Evolutionary conservation across 2,329 filamentous ascomycete species (phyloP).

Genomic region (Penicillium rolfsii): DNA sequence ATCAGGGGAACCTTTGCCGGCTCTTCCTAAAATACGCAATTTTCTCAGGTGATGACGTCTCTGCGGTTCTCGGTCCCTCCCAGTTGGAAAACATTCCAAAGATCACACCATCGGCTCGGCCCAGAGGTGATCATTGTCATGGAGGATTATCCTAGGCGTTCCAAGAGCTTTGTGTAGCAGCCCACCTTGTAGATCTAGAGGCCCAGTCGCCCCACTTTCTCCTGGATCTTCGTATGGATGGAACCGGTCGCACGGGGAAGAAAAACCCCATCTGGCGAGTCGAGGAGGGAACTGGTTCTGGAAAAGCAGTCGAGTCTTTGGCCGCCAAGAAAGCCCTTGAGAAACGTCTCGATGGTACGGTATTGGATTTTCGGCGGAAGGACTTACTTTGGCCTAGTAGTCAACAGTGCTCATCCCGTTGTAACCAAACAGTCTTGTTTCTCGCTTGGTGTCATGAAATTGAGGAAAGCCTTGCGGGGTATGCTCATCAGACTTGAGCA

Average conservation of each 20-base stretch:
- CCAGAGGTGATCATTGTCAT: constrained; percentile 1
- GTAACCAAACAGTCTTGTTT: background rate
- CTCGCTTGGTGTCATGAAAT: background rate
- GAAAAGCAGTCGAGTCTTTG: background rate
- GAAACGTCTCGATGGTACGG: background rate
- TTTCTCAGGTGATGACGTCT: background rate
- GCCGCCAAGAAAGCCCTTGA: background rate
- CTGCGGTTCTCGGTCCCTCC: background rate
- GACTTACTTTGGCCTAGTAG: background rate
- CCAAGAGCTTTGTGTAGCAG: constrained; percentile 5
- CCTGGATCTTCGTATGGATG: background rate
- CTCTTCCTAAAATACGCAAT: background rate
- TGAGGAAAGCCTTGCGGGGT: background rate
- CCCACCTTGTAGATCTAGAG: too few relatives aligned
- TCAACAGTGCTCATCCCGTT: background rate
- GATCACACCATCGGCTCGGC: constrained; percentile 6
- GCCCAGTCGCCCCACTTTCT: background rate
- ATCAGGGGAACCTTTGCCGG: background rate
- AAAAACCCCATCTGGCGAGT: background rate
- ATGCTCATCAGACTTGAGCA: background rate
- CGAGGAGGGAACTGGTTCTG: background rate
- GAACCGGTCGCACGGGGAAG: background rate
- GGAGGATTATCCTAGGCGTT: constrained; percentile 9
- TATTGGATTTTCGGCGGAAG: background rate
- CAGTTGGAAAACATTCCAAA: background rate